Evolutionary conservation across 768 basidiomycete genomes (phyloP), one percentile per base, ranked within the genome.

Genomic region (Melanogaster broomeanus): DNA sequence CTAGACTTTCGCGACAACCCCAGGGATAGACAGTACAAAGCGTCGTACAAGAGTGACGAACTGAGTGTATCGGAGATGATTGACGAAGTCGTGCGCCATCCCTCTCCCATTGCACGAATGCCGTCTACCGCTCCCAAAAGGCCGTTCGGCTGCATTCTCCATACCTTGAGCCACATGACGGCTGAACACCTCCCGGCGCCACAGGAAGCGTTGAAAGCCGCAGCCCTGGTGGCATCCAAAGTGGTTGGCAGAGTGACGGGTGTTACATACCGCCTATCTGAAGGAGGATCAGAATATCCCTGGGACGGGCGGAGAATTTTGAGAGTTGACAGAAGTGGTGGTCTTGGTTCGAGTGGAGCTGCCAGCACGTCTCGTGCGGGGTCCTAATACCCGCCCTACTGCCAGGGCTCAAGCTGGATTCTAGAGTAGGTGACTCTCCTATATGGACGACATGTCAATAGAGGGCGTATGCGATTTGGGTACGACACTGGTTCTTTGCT

Each of bases 141-240:
- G 56, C 57, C 56, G 0, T 27, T 60, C 51, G 19, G 43, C 52
- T 60, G 50, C 43, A 59, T 61, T 42, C 55, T 27, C 51, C 57
- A 13, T 24, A 44, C 39, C n/a, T 6, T 35, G 15, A 25, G 38
- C 16, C 12, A 8, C 13, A 31, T 28, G 31, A 38, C 18, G 41
- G 57, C 62, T 44, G 80, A 2, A 66, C 58, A 66, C n/a, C 21
- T 42, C 16, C 69, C 77, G 8, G 83, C 78, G 1, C 59, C 60
- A 16, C 65, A 61, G 4, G 82, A 82, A 75, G 83, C 79, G 6
- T 76, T 80, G 1, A 72, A 77, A 44, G 78, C 80, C 1, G 78
- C 75, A 3, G 83, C 71, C 0, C 53, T 82, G 2, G 69, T 85
- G 25, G 72, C 72, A 4, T 77, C 74, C 1, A 72, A 69, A 12